Base-by-base conservation (phyloP, 352 stramenopile genomes). In the Phytophthora cryptogea region DNA sequence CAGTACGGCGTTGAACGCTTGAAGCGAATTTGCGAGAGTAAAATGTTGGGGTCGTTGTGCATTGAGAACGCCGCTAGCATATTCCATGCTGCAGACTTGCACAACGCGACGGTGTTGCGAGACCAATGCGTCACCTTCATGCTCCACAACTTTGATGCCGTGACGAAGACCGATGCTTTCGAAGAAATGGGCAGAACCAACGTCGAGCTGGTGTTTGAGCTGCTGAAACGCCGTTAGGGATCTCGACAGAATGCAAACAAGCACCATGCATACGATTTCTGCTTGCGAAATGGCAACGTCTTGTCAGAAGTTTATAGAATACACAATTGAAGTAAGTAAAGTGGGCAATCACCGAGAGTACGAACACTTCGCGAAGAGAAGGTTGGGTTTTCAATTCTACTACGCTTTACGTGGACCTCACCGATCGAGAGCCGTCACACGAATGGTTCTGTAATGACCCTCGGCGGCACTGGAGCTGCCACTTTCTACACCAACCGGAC, bases 141-240 rank as follows among this genome's bases (percentile, higher is more conserved):
- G 67, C 72, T 99, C 30, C 88, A 94, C 43, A 97, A 99, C 81
- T 99, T 99, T 72, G 96, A 99, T 77, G 83, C 83, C 14, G 91
- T 99, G 14, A 98, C 93, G 16, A 98, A 99, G 78, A 99, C 94
- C 9, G 59, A 81, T 27, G 76, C 89, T n/a, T 99, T 99, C 78
- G 96, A 99, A 81, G 95, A 99, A 67, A 99, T 99, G 97, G 96
- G 96, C 17, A 76, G 96, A 52, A 97, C 80, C 54, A 99, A 99
- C 73, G 96, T 99, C 54, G 97, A 99, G 49, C 81, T 99, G 23
- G 95, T 99, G 14, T 99, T 99, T 74, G 96, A 99, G 72, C 89
- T 99, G 26, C 76, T 99, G 45, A 94, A 94, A 69, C 85, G 83
- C 28, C 85, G 85, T 49, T 94, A 63, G 36, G 11, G 17, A 20